Base-by-base conservation (phyloP, 192 early-diverging fungal species). In the Linnemannia elongata region DNA sequence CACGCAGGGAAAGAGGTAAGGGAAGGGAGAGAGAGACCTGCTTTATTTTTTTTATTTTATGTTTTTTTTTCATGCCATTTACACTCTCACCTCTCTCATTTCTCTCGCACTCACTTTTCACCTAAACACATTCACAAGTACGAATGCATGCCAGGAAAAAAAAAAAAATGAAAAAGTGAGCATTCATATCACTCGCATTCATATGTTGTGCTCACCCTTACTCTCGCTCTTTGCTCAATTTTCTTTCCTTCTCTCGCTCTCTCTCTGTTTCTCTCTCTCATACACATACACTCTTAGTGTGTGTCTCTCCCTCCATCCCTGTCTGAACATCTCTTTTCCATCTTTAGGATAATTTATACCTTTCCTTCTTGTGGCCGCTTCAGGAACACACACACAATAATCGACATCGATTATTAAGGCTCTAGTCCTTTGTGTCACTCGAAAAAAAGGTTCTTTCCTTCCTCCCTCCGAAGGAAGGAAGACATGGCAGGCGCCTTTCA, bases 101-200 rank as follows among this genome's bases (percentile, higher is more conserved):
- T n/a, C 22, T 22, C 54, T 57, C 4, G 24, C 54, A 7, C 24
- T 57, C 24, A 7, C 20, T 5, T 8, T 22, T n/a, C 24, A n/a
- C 54, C 24, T 8, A n/a, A 9, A 30, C 27, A 30, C 12, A 27
- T 30, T 33, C 24, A 60, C n/a, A 52, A 52, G 49, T n/a, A 27
- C 55, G 55, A 60, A 30, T 66, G 60, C 60, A 66, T 66, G 30
- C 30, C 60, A 35, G 60, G 60, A 63, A 60, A 60, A 60, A 60
- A n/a, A 60, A 27, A 18, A 49, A 4, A 18, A 44, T 39, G 38
- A 63, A 63, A 63, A 9, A 63, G 10, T 30, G 60, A 63, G 60
- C 60, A 66, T 66, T 66, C 60, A 66, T 66, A 66, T 33, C 60
- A 35, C 55, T 66, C 55, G 60, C n/a, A 66, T 66, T 66, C 60